A percentile compares a stretch with the other conserved stretches of the same genome.
phyloP scores from a whole-genome alignment of 2,329 filamentous ascomycete genomes.

The Colletotrichum sp. region DNA sequence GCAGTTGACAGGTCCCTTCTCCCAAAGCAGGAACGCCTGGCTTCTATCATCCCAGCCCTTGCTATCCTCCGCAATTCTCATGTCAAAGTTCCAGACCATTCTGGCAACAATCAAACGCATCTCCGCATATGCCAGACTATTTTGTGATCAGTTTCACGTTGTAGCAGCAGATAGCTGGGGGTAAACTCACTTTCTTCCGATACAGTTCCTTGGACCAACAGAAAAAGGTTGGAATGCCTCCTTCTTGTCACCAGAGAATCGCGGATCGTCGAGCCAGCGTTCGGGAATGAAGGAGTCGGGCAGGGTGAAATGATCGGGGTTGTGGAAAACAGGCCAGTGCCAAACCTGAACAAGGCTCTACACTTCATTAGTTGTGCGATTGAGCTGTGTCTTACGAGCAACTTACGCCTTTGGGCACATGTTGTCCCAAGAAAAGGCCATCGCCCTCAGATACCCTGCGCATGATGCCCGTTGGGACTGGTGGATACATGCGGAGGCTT shows the following conservation, averaged over 20 bases:
- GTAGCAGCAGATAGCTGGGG: constrained; percentile 27
- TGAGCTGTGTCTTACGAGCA: neutral
- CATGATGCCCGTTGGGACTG: neutral
- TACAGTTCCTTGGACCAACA: constrained; percentile 52
- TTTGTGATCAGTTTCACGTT: neutral
- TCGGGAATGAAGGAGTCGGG: constrained; percentile 47
- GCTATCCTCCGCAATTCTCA: constrained; percentile 38
- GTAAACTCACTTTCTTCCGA: constrained; percentile 50
- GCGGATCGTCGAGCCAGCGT: constrained; percentile 38
- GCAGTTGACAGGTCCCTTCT: constrained; percentile 25
- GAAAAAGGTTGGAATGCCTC: constrained; percentile 53
- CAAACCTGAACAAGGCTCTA: constrained; percentile 19
- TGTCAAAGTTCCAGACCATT: constrained; percentile 51
- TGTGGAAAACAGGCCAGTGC: constrained; percentile 35
- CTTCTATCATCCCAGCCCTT: constrained; percentile 42
- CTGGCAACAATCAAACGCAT: constrained; percentile 52
- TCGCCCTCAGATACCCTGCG: constrained; percentile 25
- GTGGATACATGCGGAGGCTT: constrained; percentile 41
- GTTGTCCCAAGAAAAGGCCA: constrained; percentile 31
- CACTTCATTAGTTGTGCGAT: neutral
- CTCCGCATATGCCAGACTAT: constrained; percentile 48
- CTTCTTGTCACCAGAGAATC: constrained; percentile 37
- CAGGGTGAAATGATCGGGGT: constrained; percentile 31
- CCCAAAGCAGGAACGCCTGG: constrained; percentile 42
- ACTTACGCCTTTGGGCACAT: constrained; percentile 35